phyloP scores from a whole-genome alignment of 345 rosid genomes.

The Eucalyptus regnans region DNA sequence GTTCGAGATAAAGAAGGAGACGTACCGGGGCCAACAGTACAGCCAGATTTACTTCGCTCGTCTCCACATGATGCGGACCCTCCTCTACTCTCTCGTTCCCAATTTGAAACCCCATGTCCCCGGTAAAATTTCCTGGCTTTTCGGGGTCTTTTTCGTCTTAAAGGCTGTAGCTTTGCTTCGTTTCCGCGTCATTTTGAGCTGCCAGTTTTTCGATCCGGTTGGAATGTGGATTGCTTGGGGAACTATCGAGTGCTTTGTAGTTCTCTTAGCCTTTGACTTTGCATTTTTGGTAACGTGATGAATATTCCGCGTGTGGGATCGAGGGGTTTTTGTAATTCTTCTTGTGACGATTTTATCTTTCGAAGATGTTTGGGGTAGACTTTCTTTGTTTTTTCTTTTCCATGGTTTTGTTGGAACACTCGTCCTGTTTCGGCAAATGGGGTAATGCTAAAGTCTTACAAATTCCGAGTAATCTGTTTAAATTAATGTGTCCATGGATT shows the following conservation, averaged over 20 bases:
- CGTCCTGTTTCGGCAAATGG: neutral
- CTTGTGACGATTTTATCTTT: neutral
- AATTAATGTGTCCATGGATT: neutral
- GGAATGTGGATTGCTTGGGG: neutral
- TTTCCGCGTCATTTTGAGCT: neutral
- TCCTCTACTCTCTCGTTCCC: conserved; percentile 71
- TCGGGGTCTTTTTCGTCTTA: neutral
- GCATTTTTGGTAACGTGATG: neutral
- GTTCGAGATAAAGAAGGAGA: conserved; percentile 58
- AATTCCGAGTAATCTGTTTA: neutral
- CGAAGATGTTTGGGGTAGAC: neutral
- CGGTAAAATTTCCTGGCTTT: conserved; percentile 15
- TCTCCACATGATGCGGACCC: conserved; percentile 65
- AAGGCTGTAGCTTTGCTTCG: neutral
- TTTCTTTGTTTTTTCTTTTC: neutral
- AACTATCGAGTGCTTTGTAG: neutral
- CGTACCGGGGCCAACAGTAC: conserved; percentile 83
- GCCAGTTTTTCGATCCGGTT: neutral
- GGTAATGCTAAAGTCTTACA: neutral
- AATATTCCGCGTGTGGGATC: neutral
- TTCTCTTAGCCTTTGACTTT: neutral
- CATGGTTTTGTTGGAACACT: neutral
- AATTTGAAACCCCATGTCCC: conserved; percentile 67
- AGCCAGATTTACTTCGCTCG: conserved; percentile 91
- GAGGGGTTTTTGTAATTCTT: neutral